Percentiles rank a stretch among this genome's conserved stretches.
Evolutionary conservation across 371 early-diverging fungal genomes (phyloP).

Genomic region (Circinella minor): DNA sequence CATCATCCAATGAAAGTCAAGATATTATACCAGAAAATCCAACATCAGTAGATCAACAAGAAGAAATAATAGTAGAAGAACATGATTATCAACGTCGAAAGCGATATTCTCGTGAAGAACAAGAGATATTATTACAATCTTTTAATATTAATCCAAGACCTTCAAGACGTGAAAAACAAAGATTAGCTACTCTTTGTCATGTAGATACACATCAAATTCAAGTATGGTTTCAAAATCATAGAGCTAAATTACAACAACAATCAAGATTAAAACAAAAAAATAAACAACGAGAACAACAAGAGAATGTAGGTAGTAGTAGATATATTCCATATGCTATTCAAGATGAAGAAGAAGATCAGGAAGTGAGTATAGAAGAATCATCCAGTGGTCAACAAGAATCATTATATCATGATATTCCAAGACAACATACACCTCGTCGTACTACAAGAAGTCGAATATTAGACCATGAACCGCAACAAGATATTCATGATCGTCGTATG

Average conservation of each 20-base stretch:
- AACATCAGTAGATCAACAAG: background rate
- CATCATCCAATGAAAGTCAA: too few relatives aligned
- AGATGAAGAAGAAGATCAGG: too few relatives aligned
- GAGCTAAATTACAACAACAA: slow-evolving; percentile 1
- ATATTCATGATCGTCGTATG: background rate
- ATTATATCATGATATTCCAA: too few relatives aligned
- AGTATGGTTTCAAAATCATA: slow-evolving; percentile 17
- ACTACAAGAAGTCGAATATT: too few relatives aligned
- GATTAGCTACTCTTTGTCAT: background rate
- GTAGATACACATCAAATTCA: background rate
- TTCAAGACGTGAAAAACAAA: background rate
- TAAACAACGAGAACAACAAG: background rate
- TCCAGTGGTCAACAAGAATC: too few relatives aligned
- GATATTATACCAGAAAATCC: too few relatives aligned
- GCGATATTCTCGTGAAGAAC: slow-evolving; percentile 1
- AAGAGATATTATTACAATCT: background rate
- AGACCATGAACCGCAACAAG: background rate
- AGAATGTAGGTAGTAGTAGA: background rate
- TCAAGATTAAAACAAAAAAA: background rate
- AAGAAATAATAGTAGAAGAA: background rate
- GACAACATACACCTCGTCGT: too few relatives aligned
- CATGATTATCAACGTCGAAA: background rate
- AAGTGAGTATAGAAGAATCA: too few relatives aligned
- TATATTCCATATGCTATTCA: too few relatives aligned
- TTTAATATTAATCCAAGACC: background rate